These are phyloP conservation scores for Pythium guiyangense DNA, from an alignment of 352 stramenopile genomes.

Conservation along the genomic window DNA sequence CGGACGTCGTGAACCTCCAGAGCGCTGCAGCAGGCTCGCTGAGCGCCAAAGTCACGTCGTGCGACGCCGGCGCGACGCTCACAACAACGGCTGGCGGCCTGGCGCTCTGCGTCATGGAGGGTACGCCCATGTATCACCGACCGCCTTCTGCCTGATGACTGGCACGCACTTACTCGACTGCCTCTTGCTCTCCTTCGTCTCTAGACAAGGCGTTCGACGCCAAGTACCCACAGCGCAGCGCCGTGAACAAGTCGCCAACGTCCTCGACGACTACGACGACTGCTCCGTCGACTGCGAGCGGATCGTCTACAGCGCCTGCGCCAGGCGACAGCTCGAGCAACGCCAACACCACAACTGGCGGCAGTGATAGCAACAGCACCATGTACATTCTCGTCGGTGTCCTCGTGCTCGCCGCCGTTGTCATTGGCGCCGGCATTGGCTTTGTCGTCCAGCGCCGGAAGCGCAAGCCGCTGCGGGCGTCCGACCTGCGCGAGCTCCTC, in stretches of 20 bases:
- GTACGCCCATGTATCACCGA: not conserved
- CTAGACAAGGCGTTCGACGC: conserved; percentile 1
- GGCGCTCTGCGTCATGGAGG: not conserved
- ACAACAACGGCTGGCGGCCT: not conserved
- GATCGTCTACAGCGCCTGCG: not conserved
- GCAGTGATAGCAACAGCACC: conserved; percentile 6
- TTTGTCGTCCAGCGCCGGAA: conserved; percentile 20
- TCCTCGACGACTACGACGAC: not conserved
- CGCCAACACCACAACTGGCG: not conserved
- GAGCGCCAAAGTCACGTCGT: not conserved
- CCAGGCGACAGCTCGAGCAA: not conserved
- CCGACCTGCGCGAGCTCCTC: conserved; percentile 8
- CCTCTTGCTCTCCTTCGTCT: not conserved
- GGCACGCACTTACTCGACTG: not conserved
- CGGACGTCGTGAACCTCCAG: conserved; percentile 23
- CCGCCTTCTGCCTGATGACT: not conserved
- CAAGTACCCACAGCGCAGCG: conserved; percentile 1
- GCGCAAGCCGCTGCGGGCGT: not conserved
- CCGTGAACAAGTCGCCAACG: not conserved
- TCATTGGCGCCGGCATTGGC: conserved; percentile 13
- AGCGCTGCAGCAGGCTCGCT: not conserved
- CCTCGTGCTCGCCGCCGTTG: conserved; percentile 17
- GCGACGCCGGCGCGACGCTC: not conserved
- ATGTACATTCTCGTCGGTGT: conserved; percentile 15
- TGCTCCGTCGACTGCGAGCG: not conserved